These are phyloP conservation scores for Tylopilus plumbeoviolaceoides DNA, from an alignment of 768 basidiomycete species.

Conservation along the genomic window DNA sequence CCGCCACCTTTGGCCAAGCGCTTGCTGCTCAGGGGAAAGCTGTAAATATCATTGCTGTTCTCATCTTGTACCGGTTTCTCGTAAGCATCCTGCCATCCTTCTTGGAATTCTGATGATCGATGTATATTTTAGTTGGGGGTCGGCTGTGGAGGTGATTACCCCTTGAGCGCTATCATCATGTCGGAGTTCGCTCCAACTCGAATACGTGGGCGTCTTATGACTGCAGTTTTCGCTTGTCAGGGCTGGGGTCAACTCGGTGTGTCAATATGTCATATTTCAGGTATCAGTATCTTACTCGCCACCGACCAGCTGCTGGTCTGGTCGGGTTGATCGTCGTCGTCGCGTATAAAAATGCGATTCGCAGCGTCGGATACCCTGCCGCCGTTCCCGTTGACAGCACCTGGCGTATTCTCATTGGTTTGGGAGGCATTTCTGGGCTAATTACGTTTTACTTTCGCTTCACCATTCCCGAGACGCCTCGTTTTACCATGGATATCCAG, in stretches of 20 bases:
- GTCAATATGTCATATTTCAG: constrained; percentile 16
- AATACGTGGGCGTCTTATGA: constrained; percentile 83
- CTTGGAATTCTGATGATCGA: not conserved
- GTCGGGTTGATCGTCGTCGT: constrained; percentile 58
- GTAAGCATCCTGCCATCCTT: constrained; percentile 26
- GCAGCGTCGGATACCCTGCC: constrained; percentile 36
- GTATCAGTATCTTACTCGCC: not conserved
- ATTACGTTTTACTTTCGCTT: constrained; percentile 86
- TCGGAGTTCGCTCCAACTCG: constrained; percentile 80
- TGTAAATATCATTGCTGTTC: constrained; percentile 61
- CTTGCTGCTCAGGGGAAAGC: constrained; percentile 60
- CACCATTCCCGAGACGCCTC: constrained; percentile 89
- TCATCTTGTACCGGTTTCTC: constrained; percentile 82
- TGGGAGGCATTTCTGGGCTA: constrained; percentile 76
- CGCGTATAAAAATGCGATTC: constrained; percentile 58
- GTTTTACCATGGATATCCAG: constrained; percentile 88
- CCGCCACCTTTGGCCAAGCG: constrained; percentile 76
- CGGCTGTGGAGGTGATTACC: constrained; percentile 87
- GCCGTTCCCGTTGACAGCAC: constrained; percentile 61
- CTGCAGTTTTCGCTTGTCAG: constrained; percentile 77
- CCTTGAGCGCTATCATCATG: constrained; percentile 78
- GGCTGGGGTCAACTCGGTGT: constrained; percentile 86
- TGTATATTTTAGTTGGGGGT: constrained; percentile 52
- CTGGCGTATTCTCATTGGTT: constrained; percentile 86
- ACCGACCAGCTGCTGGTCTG: constrained; percentile 53